Conservation (phyloP, 768 basidiomycete genomes). For the Termitomyces sp. region DNA sequence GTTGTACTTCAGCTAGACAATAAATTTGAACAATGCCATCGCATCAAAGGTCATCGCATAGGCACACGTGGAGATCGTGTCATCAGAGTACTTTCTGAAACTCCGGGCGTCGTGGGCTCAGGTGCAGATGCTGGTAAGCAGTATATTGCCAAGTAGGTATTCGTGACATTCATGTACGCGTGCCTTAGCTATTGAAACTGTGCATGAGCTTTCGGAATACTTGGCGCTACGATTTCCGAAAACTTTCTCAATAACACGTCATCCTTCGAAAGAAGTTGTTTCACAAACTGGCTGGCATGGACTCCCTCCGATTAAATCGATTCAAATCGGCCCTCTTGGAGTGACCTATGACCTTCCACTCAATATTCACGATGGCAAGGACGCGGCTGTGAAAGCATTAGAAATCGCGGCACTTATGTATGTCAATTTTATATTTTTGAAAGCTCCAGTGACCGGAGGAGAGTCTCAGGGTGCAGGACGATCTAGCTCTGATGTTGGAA, state of each 20-base stretch:
- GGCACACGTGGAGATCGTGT: conserved; percentile 42
- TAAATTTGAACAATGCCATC: conserved; percentile 48
- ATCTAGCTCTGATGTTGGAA: conserved; percentile 58
- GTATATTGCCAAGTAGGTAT: not conserved
- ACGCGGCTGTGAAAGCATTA: conserved; percentile 49
- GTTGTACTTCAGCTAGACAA: conserved; percentile 46
- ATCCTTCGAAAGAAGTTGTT: conserved; percentile 17
- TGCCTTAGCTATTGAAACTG: conserved; percentile 53
- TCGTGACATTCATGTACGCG: not conserved
- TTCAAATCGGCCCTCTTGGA: conserved; percentile 46
- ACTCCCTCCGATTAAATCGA: conserved; percentile 42
- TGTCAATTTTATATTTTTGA: conserved; percentile 20
- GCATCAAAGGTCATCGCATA: conserved; percentile 54
- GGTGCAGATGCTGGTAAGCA: conserved; percentile 33
- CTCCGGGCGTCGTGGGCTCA: conserved; percentile 33
- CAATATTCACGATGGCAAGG: conserved; percentile 24
- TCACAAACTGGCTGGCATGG: conserved; percentile 37
- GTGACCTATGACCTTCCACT: conserved; percentile 48
- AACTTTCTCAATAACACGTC: conserved; percentile 48
- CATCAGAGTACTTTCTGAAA: conserved; percentile 45
- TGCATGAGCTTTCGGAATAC: conserved; percentile 66
- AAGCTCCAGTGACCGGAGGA: not conserved
- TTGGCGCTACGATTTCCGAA: conserved; percentile 57
- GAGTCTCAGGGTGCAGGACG: conserved; percentile 45
- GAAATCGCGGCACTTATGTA: conserved; percentile 58